These are phyloP conservation scores for Fusarium illudens DNA, from an alignment of 2,329 filamentous ascomycete genomes.

Conservation along the genomic window DNA sequence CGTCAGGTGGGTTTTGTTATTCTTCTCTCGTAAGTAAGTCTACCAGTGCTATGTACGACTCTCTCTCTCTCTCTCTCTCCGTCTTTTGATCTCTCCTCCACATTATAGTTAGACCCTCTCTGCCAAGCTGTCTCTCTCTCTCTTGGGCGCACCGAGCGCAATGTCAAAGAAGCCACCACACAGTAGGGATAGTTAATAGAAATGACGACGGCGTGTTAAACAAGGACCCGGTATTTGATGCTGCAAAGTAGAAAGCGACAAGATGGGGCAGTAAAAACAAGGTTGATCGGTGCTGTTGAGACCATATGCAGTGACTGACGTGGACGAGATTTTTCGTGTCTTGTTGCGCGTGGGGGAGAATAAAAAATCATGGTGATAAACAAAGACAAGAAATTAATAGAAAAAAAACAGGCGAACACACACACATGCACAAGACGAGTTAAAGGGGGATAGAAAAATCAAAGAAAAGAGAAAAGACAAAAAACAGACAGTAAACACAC, in stretches of 20 bases:
- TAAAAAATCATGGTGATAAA: background rate
- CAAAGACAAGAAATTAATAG: background rate
- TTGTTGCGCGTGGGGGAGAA: background rate
- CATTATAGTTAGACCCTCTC: background rate
- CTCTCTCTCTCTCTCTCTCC: background rate
- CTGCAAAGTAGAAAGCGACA: background rate
- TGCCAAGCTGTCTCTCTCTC: background rate
- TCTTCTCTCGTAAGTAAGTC: slow-evolving; percentile 12
- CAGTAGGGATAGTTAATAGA: slow-evolving; percentile 1
- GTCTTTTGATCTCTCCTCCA: background rate
- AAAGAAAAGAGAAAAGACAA: slow-evolving; percentile 1
- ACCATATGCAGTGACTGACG: slow-evolving; percentile 9
- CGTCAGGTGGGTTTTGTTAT: slow-evolving; percentile 13
- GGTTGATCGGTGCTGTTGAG: slow-evolving; percentile 6
- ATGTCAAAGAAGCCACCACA: background rate
- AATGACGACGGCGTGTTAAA: background rate
- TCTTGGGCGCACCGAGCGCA: background rate
- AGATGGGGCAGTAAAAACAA: slow-evolving; percentile 1
- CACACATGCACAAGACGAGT: background rate
- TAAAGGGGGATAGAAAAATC: slow-evolving; percentile 12
- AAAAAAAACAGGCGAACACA: background rate
- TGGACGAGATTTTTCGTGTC: background rate
- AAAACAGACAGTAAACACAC: slow-evolving; percentile 18
- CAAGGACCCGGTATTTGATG: slow-evolving; percentile 8
- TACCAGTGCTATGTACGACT: slow-evolving; percentile 22